Base-by-base conservation (phyloP, 192 early-diverging fungal genomes). In the Obelidium mucronatum region DNA sequence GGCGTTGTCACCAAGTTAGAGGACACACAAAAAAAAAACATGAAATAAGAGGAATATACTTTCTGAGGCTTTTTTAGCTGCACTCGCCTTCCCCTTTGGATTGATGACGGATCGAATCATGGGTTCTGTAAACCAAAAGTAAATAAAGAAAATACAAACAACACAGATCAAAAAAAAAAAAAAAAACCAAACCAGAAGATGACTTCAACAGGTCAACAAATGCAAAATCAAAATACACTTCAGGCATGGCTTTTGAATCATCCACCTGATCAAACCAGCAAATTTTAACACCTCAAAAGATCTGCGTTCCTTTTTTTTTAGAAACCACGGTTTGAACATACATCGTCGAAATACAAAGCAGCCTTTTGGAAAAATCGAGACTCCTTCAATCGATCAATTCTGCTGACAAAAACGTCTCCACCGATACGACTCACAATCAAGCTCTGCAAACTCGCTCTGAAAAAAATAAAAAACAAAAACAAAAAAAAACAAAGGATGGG, bases 361-460 rank as follows among this genome's bases (percentile, higher is more conserved):
- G 90, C 90, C 28, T 91, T 91, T 42, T 93, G 94, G 77, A 97
- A 92, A 44, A 90, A 89, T 56, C 90, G 88, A 22, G 93, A 88
- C 60, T 98, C 96, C 37, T 94, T 89, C 53, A 99, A 82, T 8
- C 96, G 90, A 64, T 93, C 90, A 4, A 97, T 87, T 35, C 93
- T 90, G 36, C 91, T 93, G 54, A 88, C 83, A 73, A 94, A 97
- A 40, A 94, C 91, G 72, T 98, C 97, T 5, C 84, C 78, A 5
- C 96, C 95, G 24, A 98, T 93, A 11, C 96, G 90, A 78, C 90
- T 94, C 8, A 91, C 85, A 59, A 96, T 85, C 42, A 99, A 92
- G 8, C 92, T 87, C 67, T 97, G 92, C 51, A 99, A 81, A 34
- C 87, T 93, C 19, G 88, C 78, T 65, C 92, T 89, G 54, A 26